Evolutionary conservation across 1,284 basidiomycete species (phyloP), one percentile per base, ranked within the genome.

Genomic region (Butyriboletus appendiculatus): DNA sequence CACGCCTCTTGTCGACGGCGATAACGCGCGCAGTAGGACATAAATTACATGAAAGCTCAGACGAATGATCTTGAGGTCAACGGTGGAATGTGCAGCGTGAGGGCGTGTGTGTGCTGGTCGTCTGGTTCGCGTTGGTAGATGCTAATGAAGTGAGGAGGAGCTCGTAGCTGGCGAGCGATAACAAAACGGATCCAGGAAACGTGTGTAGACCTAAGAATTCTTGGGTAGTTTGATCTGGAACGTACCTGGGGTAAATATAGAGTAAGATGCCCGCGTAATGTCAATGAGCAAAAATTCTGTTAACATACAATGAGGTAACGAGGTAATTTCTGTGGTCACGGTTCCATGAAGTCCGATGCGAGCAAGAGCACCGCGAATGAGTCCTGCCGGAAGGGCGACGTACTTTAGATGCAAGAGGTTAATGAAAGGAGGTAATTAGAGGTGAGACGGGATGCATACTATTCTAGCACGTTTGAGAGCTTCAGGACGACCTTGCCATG

Each of bases 181-280:
- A 22, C 15, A 32, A 12, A n/a, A 46, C n/a, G 20, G n/a, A n/a
- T 32, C 26, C 16, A n/a, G 16, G 5, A 30, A 26, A 22, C 16
- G 10, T 18, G 11, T 4, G 5, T 4, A 22, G 40, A 28, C 0
- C 33, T 57, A 76, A 24, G 70, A 55, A 44, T 76, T 79, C 70
- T 88, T 90, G 0, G 87, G 87, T 37, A 92, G 69, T 65, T 90
- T 89, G 37, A 92, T 79, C 71, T 92, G 89, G 66, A 92, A 91
- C 43, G 88, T 90, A 76, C 89, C 88, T 91, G 56, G 5, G 38
- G 10, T 24, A 42, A 33, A 6, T 4, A 26, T 8, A 22, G 26
- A 8, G 26, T 56, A 30, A 59, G 52, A 55, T 41, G 43, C 18
- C 2, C 28, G 15, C 6, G n/a, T 14, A 15, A 53, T 16, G 48